phyloP scores from a whole-genome alignment of 2,329 filamentous ascomycete genomes.

The Cladosporium sp. region DNA sequence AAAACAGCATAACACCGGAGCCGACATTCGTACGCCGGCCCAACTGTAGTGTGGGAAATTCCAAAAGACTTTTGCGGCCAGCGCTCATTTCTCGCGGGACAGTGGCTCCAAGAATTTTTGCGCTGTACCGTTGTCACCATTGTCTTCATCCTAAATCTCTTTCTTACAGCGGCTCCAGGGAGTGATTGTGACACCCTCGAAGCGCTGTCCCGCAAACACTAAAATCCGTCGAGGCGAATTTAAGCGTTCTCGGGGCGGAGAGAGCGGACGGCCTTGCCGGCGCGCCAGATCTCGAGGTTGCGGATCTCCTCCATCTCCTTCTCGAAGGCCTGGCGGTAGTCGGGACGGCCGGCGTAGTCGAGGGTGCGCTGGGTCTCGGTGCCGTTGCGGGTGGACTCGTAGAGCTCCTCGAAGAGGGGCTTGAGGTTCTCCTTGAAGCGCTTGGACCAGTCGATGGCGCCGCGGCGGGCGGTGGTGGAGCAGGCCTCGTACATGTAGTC shows the following conservation, averaged over 20 bases:
- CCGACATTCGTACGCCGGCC: too few relatives aligned
- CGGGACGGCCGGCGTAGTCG: conserved; percentile 90
- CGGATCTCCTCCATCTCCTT: conserved; percentile 98
- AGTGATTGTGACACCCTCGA: not conserved
- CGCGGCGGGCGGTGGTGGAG: conserved; percentile 96
- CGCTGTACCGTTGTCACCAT: conserved; percentile 10
- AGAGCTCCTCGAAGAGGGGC: conserved; percentile 96
- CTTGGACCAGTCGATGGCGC: conserved; percentile 97
- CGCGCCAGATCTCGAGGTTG: conserved; percentile 96
- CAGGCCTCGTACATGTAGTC: conserved; percentile 99
- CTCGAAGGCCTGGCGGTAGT: conserved; percentile 97
- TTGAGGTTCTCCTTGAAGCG: conserved; percentile 97
- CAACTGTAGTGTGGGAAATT: not conserved
- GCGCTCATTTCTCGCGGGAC: conserved; percentile 8
- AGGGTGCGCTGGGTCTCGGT: conserved; percentile 93
- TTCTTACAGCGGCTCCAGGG: not conserved
- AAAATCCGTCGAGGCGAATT: conserved; percentile 2
- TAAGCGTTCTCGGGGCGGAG: conserved; percentile 34
- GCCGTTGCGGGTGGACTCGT: conserved; percentile 85
- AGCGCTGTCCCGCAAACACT: not conserved
- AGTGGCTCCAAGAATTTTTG: conserved; percentile 2
- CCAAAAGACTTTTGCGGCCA: conserved; percentile 11
- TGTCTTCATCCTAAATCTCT: not conserved
- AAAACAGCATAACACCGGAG: not conserved
- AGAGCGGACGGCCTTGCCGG: conserved; percentile 86